Conservation (phyloP, 2,329 filamentous ascomycete species). For the Aspergillus niger region DNA sequence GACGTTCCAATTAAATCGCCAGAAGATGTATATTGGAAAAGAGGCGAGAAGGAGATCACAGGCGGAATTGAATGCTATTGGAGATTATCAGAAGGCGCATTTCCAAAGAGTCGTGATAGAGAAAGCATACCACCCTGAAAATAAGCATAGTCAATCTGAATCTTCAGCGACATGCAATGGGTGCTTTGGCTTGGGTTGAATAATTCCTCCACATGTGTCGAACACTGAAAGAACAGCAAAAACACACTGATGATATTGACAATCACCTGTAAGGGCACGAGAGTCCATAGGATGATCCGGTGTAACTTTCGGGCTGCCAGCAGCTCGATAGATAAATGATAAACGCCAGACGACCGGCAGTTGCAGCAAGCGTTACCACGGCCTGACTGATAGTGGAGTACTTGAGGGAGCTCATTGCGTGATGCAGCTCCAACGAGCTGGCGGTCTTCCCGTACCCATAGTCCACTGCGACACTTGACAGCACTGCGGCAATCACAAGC, state of each 20-base stretch:
- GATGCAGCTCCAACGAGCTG: neutral
- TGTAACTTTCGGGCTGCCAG: neutral
- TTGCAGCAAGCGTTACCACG: neutral
- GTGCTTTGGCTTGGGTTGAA: neutral
- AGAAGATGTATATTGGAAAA: constrained; percentile 4
- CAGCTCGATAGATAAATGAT: constrained; percentile 1
- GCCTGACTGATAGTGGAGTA: constrained; percentile 2
- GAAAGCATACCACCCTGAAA: neutral
- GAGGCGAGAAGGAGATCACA: neutral
- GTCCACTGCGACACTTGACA: neutral
- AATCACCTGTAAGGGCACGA: neutral
- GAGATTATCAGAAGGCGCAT: no score
- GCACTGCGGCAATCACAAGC: neutral
- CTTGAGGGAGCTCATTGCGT: neutral
- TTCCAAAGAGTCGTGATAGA: no score
- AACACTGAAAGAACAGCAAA: neutral
- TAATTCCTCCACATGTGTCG: neutral
- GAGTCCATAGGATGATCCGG: neutral
- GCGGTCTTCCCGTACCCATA: neutral
- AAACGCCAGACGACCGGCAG: neutral
- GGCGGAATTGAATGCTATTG: constrained; percentile 1
- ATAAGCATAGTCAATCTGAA: constrained; percentile 5
- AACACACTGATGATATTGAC: constrained; percentile 1
- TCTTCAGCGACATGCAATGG: neutral
- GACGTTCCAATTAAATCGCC: constrained; percentile 1